Evolutionary conservation across 2,329 filamentous ascomycete species (phyloP), one percentile per base, ranked within the genome.

Genomic region (Fusarium azukiicola): DNA sequence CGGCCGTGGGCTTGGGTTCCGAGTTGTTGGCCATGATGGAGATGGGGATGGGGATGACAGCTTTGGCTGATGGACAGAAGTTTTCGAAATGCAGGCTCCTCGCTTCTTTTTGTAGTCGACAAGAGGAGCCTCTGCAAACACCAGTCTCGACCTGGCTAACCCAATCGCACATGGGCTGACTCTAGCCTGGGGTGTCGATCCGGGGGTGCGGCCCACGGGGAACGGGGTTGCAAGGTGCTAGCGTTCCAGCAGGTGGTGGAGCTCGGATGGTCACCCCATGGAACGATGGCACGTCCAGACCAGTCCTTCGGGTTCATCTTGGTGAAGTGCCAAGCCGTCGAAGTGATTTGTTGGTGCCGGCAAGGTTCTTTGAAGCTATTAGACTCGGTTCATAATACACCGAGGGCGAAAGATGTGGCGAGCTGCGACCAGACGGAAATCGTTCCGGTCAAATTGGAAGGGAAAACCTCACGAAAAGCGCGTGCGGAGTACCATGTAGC

Each of bases 101-200:
- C 7, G 54, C 54, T 36, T 61, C 36, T 61, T 61, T 61, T 40
- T 61, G 54, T 61, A 61, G 36, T 61, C 21, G 21, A 17, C 54
- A 14, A 23, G 13, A 17, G 38, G 36, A 61, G 21, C 36, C 54
- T n/a, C 54, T 5, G 14, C 36, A 16, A 40, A 10, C 3, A 61
- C 13, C n/a, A 23, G 36, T 58, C 16, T 6, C 38, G 36, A 6
- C 36, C 54, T 61, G 14, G 54, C 54, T 61, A 61, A 23, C 54
- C 54, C 36, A 40, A 61, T 61, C 40, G 21, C 38, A 21, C 32
- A 61, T 61, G 36, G 54, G 21, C 54, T 61, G 54, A 61, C 54
- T 61, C 54, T 61, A 38, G 21, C 36, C 36, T 61, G 54, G 32
- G 54, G 54, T 61, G 54, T 61, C 54, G 54, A 61, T 61, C 54